Evolutionary conservation across 2,329 filamentous ascomycete species (phyloP).

Genomic region (Ramularia collo-cygni): DNA sequence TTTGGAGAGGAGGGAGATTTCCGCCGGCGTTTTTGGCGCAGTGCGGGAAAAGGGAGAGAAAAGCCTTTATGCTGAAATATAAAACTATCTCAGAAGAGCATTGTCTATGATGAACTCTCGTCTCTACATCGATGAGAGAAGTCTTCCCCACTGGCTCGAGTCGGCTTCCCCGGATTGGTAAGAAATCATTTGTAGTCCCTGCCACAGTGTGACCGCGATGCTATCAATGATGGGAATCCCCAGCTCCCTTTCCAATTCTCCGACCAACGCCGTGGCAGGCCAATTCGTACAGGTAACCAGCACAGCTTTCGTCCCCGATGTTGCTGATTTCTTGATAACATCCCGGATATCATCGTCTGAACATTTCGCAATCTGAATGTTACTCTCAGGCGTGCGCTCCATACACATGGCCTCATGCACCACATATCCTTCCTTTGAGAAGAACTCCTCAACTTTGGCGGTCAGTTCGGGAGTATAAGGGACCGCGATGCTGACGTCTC

Average conservation of each 20-base stretch:
- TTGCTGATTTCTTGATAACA: slow-evolving; percentile 21
- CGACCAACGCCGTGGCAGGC: slow-evolving; percentile 25
- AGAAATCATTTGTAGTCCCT: slow-evolving; percentile 20
- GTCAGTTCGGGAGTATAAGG: slow-evolving; percentile 16
- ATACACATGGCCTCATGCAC: slow-evolving; percentile 10
- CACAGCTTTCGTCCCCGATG: slow-evolving; percentile 24
- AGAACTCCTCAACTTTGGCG: slow-evolving; percentile 16
- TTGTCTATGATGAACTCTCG: neutral
- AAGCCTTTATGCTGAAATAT: too few relatives aligned
- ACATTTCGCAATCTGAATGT: slow-evolving; percentile 16
- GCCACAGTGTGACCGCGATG: slow-evolving; percentile 30
- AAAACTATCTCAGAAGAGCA: too few relatives aligned
- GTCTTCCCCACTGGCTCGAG: slow-evolving; percentile 14
- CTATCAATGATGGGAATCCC: slow-evolving; percentile 29
- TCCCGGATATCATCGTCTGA: slow-evolving; percentile 18
- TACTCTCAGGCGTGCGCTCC: slow-evolving; percentile 10
- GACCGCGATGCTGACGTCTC: slow-evolving; percentile 16
- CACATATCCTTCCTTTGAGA: slow-evolving; percentile 7
- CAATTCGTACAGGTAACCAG: slow-evolving; percentile 32
- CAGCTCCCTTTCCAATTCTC: slow-evolving; percentile 26
- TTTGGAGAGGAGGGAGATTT: too few relatives aligned
- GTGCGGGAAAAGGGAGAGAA: too few relatives aligned
- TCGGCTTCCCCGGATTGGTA: neutral
- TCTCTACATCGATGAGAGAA: slow-evolving; percentile 9
- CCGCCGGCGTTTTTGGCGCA: too few relatives aligned